Evolutionary conservation across 495 filamentous ascomycete species (phyloP).

Genomic region (Podospora fimiseda): DNA sequence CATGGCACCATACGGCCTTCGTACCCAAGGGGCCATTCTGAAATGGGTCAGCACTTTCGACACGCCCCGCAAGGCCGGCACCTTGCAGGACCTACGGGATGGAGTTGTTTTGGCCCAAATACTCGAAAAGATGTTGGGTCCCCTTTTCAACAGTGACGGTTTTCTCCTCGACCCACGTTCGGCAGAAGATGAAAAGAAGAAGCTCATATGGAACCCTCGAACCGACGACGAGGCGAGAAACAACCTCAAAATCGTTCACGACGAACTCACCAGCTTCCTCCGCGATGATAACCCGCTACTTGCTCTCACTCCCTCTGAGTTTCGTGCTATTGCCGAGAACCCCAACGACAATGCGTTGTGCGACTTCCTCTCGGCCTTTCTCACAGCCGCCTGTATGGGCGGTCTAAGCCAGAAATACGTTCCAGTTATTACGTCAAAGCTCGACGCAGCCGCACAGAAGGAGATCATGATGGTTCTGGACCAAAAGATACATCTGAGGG

Average conservation of each 20-base stretch:
- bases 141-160: slow-evolving; percentile 55
- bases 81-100: slow-evolving; percentile 60
- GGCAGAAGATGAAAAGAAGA: slow-evolving; percentile 50
- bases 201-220: slow-evolving; percentile 52
- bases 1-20: slow-evolving; percentile 26
- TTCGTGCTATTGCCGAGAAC: slow-evolving; percentile 33
- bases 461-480: slow-evolving; percentile 30
- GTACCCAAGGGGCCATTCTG: slow-evolving; percentile 36
- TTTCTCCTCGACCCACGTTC: slow-evolving; percentile 57
- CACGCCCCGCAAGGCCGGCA: slow-evolving; percentile 24
- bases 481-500: slow-evolving; percentile 24
- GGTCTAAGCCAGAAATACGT: slow-evolving; percentile 51
- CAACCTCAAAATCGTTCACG: slow-evolving; percentile 64
- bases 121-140: slow-evolving; percentile 55
- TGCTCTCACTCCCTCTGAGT: slow-evolving; percentile 29
- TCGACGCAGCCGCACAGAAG: slow-evolving; percentile 27
- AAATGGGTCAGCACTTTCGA: slow-evolving; percentile 41
- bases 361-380: slow-evolving; percentile 58
- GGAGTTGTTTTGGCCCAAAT: slow-evolving; percentile 68
- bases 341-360: slow-evolving; percentile 32
- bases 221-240: slow-evolving; percentile 49
- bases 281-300: slow-evolving; percentile 30
- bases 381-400: slow-evolving; percentile 56
- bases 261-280: slow-evolving; percentile 60
- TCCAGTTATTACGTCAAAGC: slow-evolving; percentile 28